phyloP scores from a whole-genome alignment of 2,329 filamentous ascomycete genomes.

The Microcyclosporella mali region DNA sequence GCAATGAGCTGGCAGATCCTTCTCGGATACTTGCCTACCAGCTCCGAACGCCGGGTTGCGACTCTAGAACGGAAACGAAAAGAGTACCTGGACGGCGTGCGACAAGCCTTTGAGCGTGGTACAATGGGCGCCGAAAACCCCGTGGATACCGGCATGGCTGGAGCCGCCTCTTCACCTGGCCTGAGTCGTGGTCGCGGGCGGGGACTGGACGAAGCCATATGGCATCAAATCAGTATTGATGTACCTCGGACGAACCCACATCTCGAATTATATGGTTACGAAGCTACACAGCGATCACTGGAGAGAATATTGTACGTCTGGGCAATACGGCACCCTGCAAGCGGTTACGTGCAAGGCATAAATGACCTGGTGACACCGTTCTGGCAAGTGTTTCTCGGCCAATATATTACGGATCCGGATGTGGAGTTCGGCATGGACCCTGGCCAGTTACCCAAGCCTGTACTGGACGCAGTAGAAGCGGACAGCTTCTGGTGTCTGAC shows the following conservation, averaged over 20 bases:
- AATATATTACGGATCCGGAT: conserved; percentile 89
- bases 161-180: conserved; percentile 35
- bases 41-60: conserved; percentile 82
- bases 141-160: conserved; percentile 50
- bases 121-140: conserved; percentile 35
- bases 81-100: conserved; percentile 90
- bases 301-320: conserved; percentile 95
- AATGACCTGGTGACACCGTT: conserved; percentile 97
- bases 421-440: conserved; percentile 96
- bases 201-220: conserved; percentile 91
- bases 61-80: conserved; percentile 91
- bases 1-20: conserved; percentile 99
- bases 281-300: conserved; percentile 87
- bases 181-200: conserved; percentile 57
- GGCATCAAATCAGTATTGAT: conserved; percentile 99
- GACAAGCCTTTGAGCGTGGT: conserved; percentile 56
- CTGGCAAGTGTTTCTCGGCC: conserved; percentile 92
- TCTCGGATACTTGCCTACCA: conserved; percentile 92
- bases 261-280: conserved; percentile 88
- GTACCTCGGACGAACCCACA: conserved; percentile 94
- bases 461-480: conserved; percentile 92
- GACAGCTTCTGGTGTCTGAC: conserved; percentile 98
- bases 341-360: conserved; percentile 96
- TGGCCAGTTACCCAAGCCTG: conserved; percentile 80
- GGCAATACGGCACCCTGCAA: conserved; percentile 95